Evolutionary conservation across 306 rosid species (phyloP), one percentile per base, ranked within the genome.

Genomic region (Trifolium fragiferum): DNA sequence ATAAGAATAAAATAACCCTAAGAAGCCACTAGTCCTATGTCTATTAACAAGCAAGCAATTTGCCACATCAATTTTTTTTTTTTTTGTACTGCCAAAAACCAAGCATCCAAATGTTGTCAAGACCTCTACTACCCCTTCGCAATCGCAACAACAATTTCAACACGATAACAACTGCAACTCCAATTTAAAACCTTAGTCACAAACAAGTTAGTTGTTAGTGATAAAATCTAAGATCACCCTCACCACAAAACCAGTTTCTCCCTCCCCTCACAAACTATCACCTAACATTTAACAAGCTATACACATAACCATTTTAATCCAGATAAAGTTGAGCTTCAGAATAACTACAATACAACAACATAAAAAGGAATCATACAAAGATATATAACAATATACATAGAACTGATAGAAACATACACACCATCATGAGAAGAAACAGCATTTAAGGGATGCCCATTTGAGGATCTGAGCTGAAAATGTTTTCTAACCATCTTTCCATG

Each of bases 401-500:
- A 60, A 60, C n/a, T n/a, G n/a, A n/a, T n/a, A n/a, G n/a, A n/a
- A 8, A 57, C n/a, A 32, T 1, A 83, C 91, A 40, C 66, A 91
- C 97, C 98, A 53, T 87, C 97, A 55, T 82, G 83, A 61, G 81
- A 80, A 74, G 92, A 84, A 82, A 89, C 73, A 59, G 90, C 92
- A 82, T 91, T 73, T 46, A 83, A 82, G 0, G 89, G 90, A 70
- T 84, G 84, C 83, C 91, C 96, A 88, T 93, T 91, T 78, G 96
- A 89, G 60, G 93, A 89, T 77, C 82, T 91, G 55, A 93, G 90
- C 85, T 76, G 86, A 70, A 89, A 88, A 68, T 73, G 86, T 35
- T 76, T 77, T 59, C 84, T 75, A 23, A 83, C 79, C 1, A 10
- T 54, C 37, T 57, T 86, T 86, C 80, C 70, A 1, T 60, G 73